Evolutionary conservation across 2,329 filamentous ascomycete species (phyloP), one percentile per base, ranked within the genome.

Genomic region (Penicillium sp.): DNA sequence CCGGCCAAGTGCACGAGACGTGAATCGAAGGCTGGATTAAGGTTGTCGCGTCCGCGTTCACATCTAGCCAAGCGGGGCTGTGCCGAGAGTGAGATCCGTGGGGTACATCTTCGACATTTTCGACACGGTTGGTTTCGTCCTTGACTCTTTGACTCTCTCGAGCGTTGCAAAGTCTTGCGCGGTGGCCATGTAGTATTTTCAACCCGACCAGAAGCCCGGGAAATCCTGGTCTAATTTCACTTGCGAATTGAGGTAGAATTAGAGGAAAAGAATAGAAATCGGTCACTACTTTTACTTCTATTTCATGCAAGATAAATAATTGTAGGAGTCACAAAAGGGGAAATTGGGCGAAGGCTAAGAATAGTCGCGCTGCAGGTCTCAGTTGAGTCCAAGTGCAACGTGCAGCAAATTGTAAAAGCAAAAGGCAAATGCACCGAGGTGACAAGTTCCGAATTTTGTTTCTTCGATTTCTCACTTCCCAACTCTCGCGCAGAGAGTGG

Each of bases 1-100:
- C 12, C 24, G 27, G 20, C 24, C 5, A 15, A 18, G 48, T 32
- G 37, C 10, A 41, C 23, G 23, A 25, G 10, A 24, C 25, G 37
- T 3, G 37, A 39, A 39, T 39, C 20, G 15, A 23, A 31, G 25
- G 28, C 31, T 24, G 27, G 7, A 37, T 37, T 37, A 31, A 46
- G 35, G 33, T 45, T 45, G 43, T 38, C 43, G 20, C 24, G 29
- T 25, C 25, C n/a, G 18, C 32, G 20, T 46, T n/a, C 4, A 24
- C 10, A n/a, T 40, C 38, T 5, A 27, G 56, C 56, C 58, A 60
- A 60, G 58, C 46, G 55, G 49, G 56, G 56, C 56, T 51, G 53
- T 56, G 56, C 55, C 42, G 50, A 24, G 8, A 24, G 8, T 29
- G 20, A 32, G 25, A 47, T 13, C 46, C 48, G 20, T 42, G 42